Base-by-base conservation (phyloP, 192 early-diverging fungal species). In the Umbelopsis vinacea region DNA sequence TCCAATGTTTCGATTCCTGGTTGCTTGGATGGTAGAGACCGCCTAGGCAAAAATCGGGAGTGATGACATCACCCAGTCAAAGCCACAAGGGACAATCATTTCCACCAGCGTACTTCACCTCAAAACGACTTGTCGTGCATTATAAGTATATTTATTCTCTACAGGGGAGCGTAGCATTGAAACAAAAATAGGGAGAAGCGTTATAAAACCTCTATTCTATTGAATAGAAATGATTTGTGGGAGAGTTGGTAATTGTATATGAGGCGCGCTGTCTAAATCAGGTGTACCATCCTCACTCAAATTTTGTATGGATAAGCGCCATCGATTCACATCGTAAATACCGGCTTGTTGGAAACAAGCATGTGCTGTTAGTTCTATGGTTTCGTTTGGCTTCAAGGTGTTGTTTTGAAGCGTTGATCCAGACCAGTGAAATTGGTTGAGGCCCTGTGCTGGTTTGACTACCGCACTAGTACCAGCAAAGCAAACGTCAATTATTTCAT, bases 261-360 rank as follows among this genome's bases (percentile, higher is more conserved):
- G 53, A 6, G 50, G 29, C 53, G 43, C 48, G 24, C 48, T 46
- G 14, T 54, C 69, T 11, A 50, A 37, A n/a, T 48, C 53, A 37
- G 47, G n/a, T 0, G 69, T 54, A 24, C 69, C 69, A 43, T 70
- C 69, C 29, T 48, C 47, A 2, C n/a, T 48, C 4, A 48, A 46
- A 35, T 76, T 53, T 52, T 86, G 75, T 15, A 86, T 79, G 10
- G 83, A 81, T 38, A 93, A 60, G 35, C 83, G 77, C 93, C 93
- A 95, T 38, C 87, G 79, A 76, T 92, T 93, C 46, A 95, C 76
- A 74, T 95, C 89, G 77, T 90, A 95, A 1, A 89, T 81, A 6
- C 93, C 93, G 26, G 84, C 71, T 35, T 79, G 46, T 7, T 82
- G 74, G 74, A 95, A 92, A 29, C 83, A 83, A 0, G 91, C 91